Evolutionary conservation across 306 rosid genomes (phyloP), one percentile per base, ranked within the genome.

Genomic region (Benincasa hispida): DNA sequence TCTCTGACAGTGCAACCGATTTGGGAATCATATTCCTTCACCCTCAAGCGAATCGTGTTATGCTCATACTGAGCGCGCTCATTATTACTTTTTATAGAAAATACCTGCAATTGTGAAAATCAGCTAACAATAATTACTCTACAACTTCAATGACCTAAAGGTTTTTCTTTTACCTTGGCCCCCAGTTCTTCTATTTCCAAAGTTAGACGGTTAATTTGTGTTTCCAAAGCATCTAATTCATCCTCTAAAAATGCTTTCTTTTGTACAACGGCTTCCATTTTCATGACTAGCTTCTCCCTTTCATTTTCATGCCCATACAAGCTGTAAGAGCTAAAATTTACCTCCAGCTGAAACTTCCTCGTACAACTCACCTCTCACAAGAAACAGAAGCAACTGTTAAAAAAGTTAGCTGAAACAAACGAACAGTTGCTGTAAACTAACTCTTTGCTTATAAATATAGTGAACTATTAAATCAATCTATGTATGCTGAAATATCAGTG

Each of bases 261-360:
- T 85, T 90, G 86, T 50, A 87, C 77, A 84, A 80, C 93, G 75
- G 94, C 92, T 81, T 91, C 97, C 91, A 82, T 91, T 90, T 94
- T 97, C 97, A 94, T 86, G 57, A 89, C 88, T 61, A 94, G 93
- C 85, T 87, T 94, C 92, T 94, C 96, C 82, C 88, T 91, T 79
- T 91, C 97, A 91, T 84, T 91, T 81, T 90, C 98, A 84, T 91
- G 97, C 54, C 91, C 96, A 97, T 94, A 75, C 10, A 83, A 72
- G 66, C 74, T n/a, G n/a, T n/a, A n/a, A n/a, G n/a, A n/a, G n/a
- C n/a, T n/a, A n/a, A n/a, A n/a, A n/a, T n/a, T n/a, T n/a, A n/a
- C n/a, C n/a, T n/a, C n/a, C n/a, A n/a, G n/a, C n/a, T n/a, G n/a
- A n/a, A n/a, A n/a, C n/a, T n/a, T n/a, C n/a, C n/a, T n/a, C n/a